phyloP scores from a whole-genome alignment of 306 rosid genomes.

The Dicorynia guianensis region DNA sequence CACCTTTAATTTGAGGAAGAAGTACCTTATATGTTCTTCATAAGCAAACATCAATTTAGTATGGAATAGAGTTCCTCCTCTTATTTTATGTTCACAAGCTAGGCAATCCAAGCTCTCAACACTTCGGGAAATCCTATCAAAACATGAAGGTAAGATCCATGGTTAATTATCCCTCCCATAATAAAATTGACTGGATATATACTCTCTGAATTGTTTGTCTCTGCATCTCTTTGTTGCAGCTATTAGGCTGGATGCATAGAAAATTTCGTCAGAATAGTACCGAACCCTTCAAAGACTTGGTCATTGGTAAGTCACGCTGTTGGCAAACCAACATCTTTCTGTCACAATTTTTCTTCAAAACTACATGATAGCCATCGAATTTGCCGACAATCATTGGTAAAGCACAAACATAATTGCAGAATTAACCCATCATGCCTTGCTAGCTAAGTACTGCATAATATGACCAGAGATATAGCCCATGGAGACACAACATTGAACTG shows the following conservation, averaged over 20 bases:
- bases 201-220: conserved; percentile 38
- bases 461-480: not conserved
- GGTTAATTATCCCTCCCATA: conserved; percentile 13
- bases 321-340: not conserved
- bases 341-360: not conserved
- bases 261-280: conserved; percentile 82
- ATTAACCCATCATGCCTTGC: not conserved
- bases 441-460: not conserved
- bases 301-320: conserved; percentile 68
- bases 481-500: not conserved
- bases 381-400: not conserved
- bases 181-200: not conserved
- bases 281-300: conserved; percentile 75
- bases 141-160: conserved; percentile 79
- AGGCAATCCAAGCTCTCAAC: conserved; percentile 49
- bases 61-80: conserved; percentile 39
- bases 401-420: not conserved
- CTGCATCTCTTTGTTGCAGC: conserved; percentile 55
- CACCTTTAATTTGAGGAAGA: conserved; percentile 42
- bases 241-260: conserved; percentile 98
- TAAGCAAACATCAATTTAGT: conserved; percentile 46
- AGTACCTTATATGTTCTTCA: conserved; percentile 48
- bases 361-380: not conserved
- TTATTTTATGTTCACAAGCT: conserved; percentile 45
- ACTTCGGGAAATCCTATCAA: conserved; percentile 40